Percentiles rank a stretch among this genome's conserved stretches.
phyloP scores from a whole-genome alignment of 768 basidiomycete genomes.

The Boletus coccyginus region DNA sequence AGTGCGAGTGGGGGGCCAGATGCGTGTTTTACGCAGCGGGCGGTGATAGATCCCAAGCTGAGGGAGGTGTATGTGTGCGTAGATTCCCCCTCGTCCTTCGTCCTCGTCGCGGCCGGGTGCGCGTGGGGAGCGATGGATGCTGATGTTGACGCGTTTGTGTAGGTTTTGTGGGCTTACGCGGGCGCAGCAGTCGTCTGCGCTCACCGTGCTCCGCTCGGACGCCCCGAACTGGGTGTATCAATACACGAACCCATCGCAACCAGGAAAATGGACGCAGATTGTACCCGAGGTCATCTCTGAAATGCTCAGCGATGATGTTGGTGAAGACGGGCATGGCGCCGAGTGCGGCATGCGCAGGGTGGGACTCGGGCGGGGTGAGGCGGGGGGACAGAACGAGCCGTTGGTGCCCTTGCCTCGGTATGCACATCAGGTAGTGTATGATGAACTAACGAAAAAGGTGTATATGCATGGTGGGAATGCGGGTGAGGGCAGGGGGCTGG shows the following conservation, averaged over 20 bases:
- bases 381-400: slow-evolving; percentile 18
- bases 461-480: slow-evolving; percentile 81
- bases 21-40: slow-evolving; percentile 73
- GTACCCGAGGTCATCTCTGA: slow-evolving; percentile 34
- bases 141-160: not conserved
- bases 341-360: not conserved
- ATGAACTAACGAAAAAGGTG: slow-evolving; percentile 49
- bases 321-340: not conserved
- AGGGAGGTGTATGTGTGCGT: slow-evolving; percentile 74
- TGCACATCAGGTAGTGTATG: slow-evolving; percentile 79
- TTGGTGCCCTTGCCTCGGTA: slow-evolving; percentile 58
- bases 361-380: not conserved
- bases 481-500: slow-evolving; percentile 35
- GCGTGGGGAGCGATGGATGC: not conserved
- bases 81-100: not conserved
- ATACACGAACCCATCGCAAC: slow-evolving; percentile 46
- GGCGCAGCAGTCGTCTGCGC: slow-evolving; percentile 34
- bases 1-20: slow-evolving; percentile 61
- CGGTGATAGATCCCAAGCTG: slow-evolving; percentile 58
- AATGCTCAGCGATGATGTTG: not conserved
- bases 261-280: slow-evolving; percentile 67
- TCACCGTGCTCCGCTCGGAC: slow-evolving; percentile 44
- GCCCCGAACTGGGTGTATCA: slow-evolving; percentile 68
- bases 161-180: slow-evolving; percentile 66
- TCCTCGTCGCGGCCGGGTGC: too few relatives aligned